Percentiles rank a stretch among this genome's conserved stretches.
phyloP scores from a whole-genome alignment of 140 eudicot genomes.

The Oenanthe javanica region DNA sequence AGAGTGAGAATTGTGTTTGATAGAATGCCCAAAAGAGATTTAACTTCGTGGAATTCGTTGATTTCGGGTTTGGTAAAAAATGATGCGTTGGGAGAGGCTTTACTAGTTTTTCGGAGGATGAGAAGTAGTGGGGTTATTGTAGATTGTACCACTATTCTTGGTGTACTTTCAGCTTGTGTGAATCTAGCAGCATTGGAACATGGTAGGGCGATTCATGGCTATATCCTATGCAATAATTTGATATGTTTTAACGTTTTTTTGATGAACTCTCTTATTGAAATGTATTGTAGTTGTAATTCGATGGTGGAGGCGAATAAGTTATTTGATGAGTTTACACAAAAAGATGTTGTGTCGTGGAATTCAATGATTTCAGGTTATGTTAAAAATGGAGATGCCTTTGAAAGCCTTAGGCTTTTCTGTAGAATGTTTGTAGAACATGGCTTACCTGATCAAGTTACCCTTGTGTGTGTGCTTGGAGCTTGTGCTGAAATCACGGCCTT shows the following conservation, averaged over 20 bases:
- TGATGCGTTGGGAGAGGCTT: constrained; percentile 18
- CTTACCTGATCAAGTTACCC: constrained; percentile 18
- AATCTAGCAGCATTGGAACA: not conserved
- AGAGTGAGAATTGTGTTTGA: constrained; percentile 17
- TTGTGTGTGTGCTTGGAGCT: constrained; percentile 19
- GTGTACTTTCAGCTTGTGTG: constrained; percentile 22
- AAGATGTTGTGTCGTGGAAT: constrained; percentile 27
- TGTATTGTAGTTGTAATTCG: constrained; percentile 19
- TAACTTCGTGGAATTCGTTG: constrained; percentile 31
- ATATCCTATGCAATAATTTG: constrained; percentile 11
- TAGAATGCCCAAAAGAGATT: constrained; percentile 23
- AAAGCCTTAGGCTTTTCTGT: constrained; percentile 22
- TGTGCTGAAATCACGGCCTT: constrained; percentile 20
- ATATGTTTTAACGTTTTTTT: not conserved
- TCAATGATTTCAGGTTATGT: constrained; percentile 22
- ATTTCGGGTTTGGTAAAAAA: constrained; percentile 18
- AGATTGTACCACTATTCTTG: constrained; percentile 20
- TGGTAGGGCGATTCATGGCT: constrained; percentile 21
- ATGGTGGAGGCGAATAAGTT: constrained; percentile 19
- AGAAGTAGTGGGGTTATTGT: not conserved
- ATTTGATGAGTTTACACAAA: constrained; percentile 8
- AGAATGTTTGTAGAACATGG: constrained; percentile 10
- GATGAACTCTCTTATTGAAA: constrained; percentile 15
- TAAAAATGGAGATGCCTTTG: constrained; percentile 13
- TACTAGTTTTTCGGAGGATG: constrained; percentile 12